A percentile compares a stretch with the other conserved stretches of the same genome.
These are phyloP conservation scores for Echeveria elegans DNA, from an alignment of 164 flowering plant species.

Conservation along the genomic window DNA sequence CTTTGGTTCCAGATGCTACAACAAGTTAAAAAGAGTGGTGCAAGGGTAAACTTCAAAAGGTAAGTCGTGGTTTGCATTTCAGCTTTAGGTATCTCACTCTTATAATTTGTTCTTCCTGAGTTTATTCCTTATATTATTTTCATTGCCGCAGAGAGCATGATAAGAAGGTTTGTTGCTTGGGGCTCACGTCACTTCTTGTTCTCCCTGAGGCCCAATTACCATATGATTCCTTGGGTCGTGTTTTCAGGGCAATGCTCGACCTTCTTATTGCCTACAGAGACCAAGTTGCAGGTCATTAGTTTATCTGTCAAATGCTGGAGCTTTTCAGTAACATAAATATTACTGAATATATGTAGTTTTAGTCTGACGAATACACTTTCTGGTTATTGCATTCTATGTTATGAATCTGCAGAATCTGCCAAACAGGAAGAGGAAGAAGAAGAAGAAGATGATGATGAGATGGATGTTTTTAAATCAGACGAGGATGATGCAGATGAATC, in stretches of 20 bases:
- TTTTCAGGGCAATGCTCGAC: conserved; percentile 79
- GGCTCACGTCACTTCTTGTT: conserved; percentile 72
- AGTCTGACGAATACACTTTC: neutral
- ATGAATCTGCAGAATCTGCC: neutral
- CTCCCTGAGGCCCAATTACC: conserved; percentile 81
- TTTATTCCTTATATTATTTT: neutral
- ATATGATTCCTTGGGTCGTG: conserved; percentile 66
- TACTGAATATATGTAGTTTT: neutral
- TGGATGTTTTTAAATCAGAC: conserved; percentile 74
- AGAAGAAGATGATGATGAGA: conserved; percentile 66
- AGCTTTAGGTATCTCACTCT: neutral
- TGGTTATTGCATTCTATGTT: neutral
- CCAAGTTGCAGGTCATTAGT: conserved; percentile 75
- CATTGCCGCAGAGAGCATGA: conserved; percentile 73
- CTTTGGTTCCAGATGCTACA: conserved; percentile 96
- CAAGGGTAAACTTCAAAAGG: conserved; percentile 76
- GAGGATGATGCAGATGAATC: conserved; percentile 55
- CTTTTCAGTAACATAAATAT: neutral
- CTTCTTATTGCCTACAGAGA: conserved; percentile 87
- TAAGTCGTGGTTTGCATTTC: conserved; percentile 10
- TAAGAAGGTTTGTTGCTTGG: conserved; percentile 95
- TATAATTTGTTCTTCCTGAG: neutral
- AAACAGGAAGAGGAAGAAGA: conserved; percentile 44
- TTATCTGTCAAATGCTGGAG: neutral
- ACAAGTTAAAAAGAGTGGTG: conserved; percentile 79